phyloP scores from a whole-genome alignment of 2,329 filamentous ascomycete species.

The Herpotrichia juniperi region DNA sequence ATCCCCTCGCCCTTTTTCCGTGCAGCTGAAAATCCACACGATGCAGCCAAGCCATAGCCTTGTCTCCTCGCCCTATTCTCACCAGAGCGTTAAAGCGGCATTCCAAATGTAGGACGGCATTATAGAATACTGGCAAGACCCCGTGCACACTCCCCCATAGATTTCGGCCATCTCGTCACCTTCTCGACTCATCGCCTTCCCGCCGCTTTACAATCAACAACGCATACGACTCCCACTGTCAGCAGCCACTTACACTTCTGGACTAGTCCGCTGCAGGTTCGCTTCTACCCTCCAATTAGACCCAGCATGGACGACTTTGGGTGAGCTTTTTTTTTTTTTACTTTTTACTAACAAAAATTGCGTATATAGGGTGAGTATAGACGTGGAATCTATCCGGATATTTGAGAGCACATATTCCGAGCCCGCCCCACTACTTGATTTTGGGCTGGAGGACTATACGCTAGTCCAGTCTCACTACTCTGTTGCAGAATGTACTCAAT shows the following conservation, averaged over 20 bases:
- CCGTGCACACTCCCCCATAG: not conserved
- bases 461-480: too few relatives aligned
- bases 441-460: too few relatives aligned
- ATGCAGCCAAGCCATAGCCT: slow-evolving; percentile 6
- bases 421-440: too few relatives aligned
- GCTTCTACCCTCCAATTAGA: slow-evolving; percentile 8
- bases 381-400: too few relatives aligned
- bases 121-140: slow-evolving; percentile 1
- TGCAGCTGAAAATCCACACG: not conserved
- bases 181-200: not conserved
- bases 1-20: slow-evolving; percentile 10
- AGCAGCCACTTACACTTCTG: not conserved
- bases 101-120: not conserved
- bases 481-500: too few relatives aligned
- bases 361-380: not conserved
- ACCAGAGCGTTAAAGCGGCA: slow-evolving; percentile 10
- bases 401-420: too few relatives aligned
- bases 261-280: slow-evolving; percentile 6
- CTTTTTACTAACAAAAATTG: slow-evolving; percentile 20
- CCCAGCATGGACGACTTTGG: slow-evolving; percentile 12
- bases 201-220: slow-evolving; percentile 8
- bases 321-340: slow-evolving; percentile 24
- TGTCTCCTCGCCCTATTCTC: slow-evolving; percentile 11
- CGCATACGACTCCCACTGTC: not conserved
- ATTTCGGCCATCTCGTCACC: not conserved